phyloP scores from a whole-genome alignment of 2,329 filamentous ascomycete species.

The Aspergillus sp. region DNA sequence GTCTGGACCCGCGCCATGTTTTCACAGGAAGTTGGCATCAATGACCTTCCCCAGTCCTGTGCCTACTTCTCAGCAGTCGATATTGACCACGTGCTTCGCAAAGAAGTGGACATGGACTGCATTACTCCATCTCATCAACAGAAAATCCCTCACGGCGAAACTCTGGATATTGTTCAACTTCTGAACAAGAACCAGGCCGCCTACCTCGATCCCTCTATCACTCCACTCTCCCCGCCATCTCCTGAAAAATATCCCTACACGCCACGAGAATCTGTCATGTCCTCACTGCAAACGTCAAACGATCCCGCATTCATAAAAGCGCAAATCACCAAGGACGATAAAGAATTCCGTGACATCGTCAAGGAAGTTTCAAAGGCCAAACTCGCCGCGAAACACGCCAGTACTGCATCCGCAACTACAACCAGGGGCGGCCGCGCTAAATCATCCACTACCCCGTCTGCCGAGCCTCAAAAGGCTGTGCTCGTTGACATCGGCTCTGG shows the following conservation, averaged over 20 bases:
- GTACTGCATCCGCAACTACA: constrained; percentile 14
- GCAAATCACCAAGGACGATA: constrained; percentile 74
- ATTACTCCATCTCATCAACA: constrained; percentile 81
- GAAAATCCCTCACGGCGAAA: constrained; percentile 81
- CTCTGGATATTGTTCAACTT: constrained; percentile 76
- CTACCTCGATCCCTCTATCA: constrained; percentile 64
- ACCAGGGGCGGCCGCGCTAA: constrained; percentile 29
- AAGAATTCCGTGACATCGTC: constrained; percentile 72
- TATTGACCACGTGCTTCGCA: constrained; percentile 91
- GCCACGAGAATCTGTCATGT: constrained; percentile 77
- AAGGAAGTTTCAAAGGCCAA: constrained; percentile 54
- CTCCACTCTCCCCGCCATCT: constrained; percentile 58
- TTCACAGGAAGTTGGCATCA: constrained; percentile 90
- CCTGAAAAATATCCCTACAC: constrained; percentile 66
- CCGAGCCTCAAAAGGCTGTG: constrained; percentile 45
- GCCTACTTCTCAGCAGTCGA: constrained; percentile 96
- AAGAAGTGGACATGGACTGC: constrained; percentile 98
- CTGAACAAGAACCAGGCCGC: constrained; percentile 71
- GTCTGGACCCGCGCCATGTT: constrained; percentile 98
- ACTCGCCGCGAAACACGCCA: constrained; percentile 8
- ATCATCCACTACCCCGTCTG: constrained; percentile 28
- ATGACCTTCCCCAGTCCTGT: constrained; percentile 89
- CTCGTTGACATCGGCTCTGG: constrained; percentile 45
- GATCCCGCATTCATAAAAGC: constrained; percentile 71
- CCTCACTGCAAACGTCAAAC: constrained; percentile 57